Evolutionary conservation across 345 rosid genomes (phyloP).

Genomic region (Nasturtium officinale): DNA sequence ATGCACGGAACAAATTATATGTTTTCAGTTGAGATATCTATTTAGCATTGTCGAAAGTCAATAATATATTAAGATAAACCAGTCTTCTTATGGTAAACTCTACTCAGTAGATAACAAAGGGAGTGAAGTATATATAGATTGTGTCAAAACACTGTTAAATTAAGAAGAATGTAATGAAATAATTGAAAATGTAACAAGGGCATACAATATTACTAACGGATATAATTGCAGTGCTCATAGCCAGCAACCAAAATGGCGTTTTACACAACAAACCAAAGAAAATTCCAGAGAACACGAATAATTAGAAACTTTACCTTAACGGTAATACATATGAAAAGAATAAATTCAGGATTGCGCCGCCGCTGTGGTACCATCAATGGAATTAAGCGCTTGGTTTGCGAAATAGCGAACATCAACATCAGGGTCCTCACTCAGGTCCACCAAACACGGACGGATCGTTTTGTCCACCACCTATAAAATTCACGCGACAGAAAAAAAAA

Average conservation of each 20-base stretch:
- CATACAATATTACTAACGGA: conserved; percentile 23
- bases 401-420: conserved; percentile 95
- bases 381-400: conserved; percentile 77
- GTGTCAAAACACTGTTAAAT: neutral
- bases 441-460: conserved; percentile 83
- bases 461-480: conserved; percentile 95
- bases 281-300: conserved; percentile 12
- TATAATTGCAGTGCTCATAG: conserved; percentile 26
- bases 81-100: neutral
- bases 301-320: neutral
- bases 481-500: too few species aligned
- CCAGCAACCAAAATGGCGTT: conserved; percentile 31
- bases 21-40: neutral
- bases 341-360: conserved; percentile 27
- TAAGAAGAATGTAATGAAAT: neutral
- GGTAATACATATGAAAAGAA: conserved; percentile 15
- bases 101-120: neutral
- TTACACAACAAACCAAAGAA: conserved; percentile 19
- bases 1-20: neutral
- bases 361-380: conserved; percentile 48
- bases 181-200: conserved; percentile 1
- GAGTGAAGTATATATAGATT: neutral
- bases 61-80: neutral
- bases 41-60: too few species aligned
- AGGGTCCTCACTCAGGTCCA: conserved; percentile 88